phyloP scores from a whole-genome alignment of 768 basidiomycete species.

The Termitomyces sp. region DNA sequence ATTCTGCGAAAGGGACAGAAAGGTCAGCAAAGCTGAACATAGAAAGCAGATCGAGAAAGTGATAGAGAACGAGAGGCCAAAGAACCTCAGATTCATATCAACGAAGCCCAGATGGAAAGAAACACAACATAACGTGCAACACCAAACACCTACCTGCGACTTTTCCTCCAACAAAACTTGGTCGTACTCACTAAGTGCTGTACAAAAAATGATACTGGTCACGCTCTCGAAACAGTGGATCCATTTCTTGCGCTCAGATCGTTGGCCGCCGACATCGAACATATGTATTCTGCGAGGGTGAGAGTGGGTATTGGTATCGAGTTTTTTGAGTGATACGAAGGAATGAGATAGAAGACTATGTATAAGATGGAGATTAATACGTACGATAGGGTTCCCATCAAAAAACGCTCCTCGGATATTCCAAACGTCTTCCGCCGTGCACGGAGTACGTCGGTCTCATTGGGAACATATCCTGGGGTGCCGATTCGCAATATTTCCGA shows the following conservation, averaged over 20 bases:
- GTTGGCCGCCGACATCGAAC: constrained; percentile 78
- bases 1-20: constrained; percentile 52
- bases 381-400: constrained; percentile 57
- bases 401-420: constrained; percentile 83
- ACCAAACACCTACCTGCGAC: constrained; percentile 42
- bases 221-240: constrained; percentile 32
- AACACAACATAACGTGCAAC: background rate
- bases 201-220: constrained; percentile 69
- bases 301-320: background rate
- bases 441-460: constrained; percentile 77
- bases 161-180: constrained; percentile 66
- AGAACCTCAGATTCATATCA: no score
- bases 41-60: background rate
- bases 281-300: constrained; percentile 45
- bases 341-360: background rate
- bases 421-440: constrained; percentile 84
- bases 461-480: constrained; percentile 68
- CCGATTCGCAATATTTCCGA: constrained; percentile 76
- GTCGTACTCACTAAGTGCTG: constrained; percentile 68
- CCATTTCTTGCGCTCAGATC: constrained; percentile 80
- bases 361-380: constrained; percentile 14
- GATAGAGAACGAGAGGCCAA: background rate
- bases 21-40: background rate
- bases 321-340: background rate
- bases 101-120: background rate